phyloP scores from a whole-genome alignment of 106 monocot species.

The Allium sativum region DNA sequence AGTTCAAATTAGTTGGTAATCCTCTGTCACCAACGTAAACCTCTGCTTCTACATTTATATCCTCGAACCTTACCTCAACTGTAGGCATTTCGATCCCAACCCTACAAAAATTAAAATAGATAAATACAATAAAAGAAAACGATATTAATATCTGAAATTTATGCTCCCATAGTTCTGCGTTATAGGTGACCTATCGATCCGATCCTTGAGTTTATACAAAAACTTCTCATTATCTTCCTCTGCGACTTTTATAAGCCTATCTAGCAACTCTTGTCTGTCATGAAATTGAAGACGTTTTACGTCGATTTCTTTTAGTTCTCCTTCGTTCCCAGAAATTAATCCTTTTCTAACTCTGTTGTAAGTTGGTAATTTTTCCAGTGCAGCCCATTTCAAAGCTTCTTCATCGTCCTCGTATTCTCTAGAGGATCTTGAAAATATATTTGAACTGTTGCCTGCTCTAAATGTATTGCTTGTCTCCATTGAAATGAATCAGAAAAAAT shows the following conservation, averaged over 20 bases:
- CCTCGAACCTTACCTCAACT: slow-evolving; percentile 63
- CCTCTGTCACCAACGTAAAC: slow-evolving; percentile 45
- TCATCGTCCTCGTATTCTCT: slow-evolving; percentile 33
- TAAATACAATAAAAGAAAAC: too few species aligned
- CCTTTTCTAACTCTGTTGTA: slow-evolving; percentile 31
- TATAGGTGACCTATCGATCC: slow-evolving; percentile 18
- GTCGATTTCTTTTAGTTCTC: slow-evolving; percentile 8
- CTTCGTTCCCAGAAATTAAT: slow-evolving; percentile 4
- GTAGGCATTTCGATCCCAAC: slow-evolving; percentile 66
- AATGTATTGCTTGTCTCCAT: slow-evolving; percentile 1
- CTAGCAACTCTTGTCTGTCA: slow-evolving; percentile 24
- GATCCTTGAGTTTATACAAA: slow-evolving; percentile 28
- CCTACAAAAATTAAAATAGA: slow-evolving; percentile 5
- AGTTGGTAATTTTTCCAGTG: slow-evolving; percentile 36
- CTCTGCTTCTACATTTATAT: slow-evolving; percentile 37
- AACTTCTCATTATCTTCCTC: slow-evolving; percentile 47
- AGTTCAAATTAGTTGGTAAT: slow-evolving; percentile 53
- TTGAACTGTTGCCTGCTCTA: slow-evolving; percentile 2
- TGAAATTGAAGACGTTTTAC: slow-evolving; percentile 9
- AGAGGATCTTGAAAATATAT: slow-evolving; percentile 27
- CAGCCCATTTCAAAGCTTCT: slow-evolving; percentile 41
- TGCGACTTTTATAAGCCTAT: slow-evolving; percentile 24
- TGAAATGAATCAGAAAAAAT: too few species aligned
- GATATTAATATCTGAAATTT: too few species aligned
- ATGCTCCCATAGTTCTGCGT: too few species aligned